Evolutionary conservation across 805 yeast species (phyloP), one percentile per base, ranked within the genome.

Genomic region (Naumovozyma castellii): DNA sequence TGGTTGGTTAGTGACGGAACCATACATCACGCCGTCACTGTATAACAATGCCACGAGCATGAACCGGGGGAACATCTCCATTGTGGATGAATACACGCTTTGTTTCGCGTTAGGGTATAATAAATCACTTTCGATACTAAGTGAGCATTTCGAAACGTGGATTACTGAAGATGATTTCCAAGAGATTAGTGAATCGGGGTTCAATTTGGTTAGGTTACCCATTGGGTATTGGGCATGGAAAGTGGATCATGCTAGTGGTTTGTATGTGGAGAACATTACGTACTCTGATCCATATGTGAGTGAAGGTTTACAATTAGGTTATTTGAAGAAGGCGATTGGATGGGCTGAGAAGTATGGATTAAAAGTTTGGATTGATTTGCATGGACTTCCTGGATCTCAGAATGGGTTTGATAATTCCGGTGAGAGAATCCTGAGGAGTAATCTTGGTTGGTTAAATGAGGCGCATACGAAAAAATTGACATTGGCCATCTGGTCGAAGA

Each of bases 401-500:
- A 84, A 84, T 57, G 94, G 94, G 12, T 84, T 84, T 65, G 90
- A 84, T 53, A 84, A 84, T 51, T 77, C 85, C 5, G 94, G 94
- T 1, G 60, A 71, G 20, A 67, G 87, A 52, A 76, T 68, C 38
- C 54, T 51, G 18, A 57, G 64, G 29, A 61, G 61, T 15, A 52
- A 57, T 14, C 48, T 67, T n/a, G 61, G 61, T 3, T 74, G 78
- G 77, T 64, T 63, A 39, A 38, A 48, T 3, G 66, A 66, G 15
- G 15, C 14, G 12, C 56, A 62, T 35, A 70, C 77, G 43, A 63
- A 69, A 31, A 60, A 69, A 15, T 46, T 74, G 28, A 74, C 86
- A 2, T 57, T 69, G 39, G 61, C 71, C 13, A 74, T 74, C 1
- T 64, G 80, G 56, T 51, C 68, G 17, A 57, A 64, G 30, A 70